Evolutionary conservation across 108 stramenopile species (phyloP).

Genomic region (Chaetoceros muelleri): DNA sequence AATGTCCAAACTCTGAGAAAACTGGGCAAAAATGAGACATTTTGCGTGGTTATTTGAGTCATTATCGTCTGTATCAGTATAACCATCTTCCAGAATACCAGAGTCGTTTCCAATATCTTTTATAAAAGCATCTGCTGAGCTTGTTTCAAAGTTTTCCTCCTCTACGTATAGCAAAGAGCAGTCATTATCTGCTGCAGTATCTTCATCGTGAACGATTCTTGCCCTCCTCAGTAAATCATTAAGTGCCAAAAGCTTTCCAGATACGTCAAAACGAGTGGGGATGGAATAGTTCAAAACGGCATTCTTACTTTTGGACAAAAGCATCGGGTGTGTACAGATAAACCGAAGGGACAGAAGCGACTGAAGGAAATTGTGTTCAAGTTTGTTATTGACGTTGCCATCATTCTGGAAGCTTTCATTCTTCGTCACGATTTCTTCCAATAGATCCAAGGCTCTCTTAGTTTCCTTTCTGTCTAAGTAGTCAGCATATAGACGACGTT

Average conservation of each 20-base stretch:
- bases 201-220: conserved; percentile 45
- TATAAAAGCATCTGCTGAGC: background rate
- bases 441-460: conserved; percentile 28
- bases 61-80: background rate
- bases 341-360: conserved; percentile 71
- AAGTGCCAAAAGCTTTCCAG: conserved; percentile 79
- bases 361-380: conserved; percentile 42
- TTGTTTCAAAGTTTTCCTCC: conserved; percentile 7
- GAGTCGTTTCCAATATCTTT: conserved; percentile 6
- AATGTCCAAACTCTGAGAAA: conserved; percentile 66
- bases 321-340: conserved; percentile 79
- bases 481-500: conserved; percentile 43
- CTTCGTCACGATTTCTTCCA: conserved; percentile 10
- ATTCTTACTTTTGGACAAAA: conserved; percentile 21
- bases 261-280: conserved; percentile 28
- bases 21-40: conserved; percentile 84
- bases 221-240: conserved; percentile 61
- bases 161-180: conserved; percentile 43
- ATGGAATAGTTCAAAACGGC: background rate
- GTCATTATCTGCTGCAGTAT: conserved; percentile 76
- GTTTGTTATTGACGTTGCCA: conserved; percentile 7
- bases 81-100: background rate
- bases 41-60: conserved; percentile 18
- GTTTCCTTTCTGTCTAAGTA: conserved; percentile 27
- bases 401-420: conserved; percentile 3